A percentile compares a stretch with the other conserved stretches of the same genome.
Conservation (phyloP, 192 early-diverging fungal genomes). For the Chytriomyces sp. region DNA sequence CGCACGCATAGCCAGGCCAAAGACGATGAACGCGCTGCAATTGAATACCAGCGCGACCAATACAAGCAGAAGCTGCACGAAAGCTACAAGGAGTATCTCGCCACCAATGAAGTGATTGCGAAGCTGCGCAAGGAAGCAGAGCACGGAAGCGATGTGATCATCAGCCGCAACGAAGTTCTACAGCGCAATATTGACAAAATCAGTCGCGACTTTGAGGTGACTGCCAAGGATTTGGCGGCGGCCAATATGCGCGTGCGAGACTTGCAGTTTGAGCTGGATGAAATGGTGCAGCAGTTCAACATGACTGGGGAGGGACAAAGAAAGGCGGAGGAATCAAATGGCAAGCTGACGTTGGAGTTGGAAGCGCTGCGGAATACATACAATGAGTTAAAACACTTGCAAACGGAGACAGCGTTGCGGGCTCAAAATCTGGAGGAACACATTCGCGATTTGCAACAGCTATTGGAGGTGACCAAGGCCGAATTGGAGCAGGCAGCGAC, state of each 20-base stretch:
- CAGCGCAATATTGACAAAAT: constrained; percentile 57
- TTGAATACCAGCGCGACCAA: constrained; percentile 33
- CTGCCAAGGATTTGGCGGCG: constrained; percentile 47
- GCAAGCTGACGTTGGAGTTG: constrained; percentile 40
- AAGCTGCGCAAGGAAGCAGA: constrained; percentile 51
- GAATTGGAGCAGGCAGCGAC: constrained; percentile 40
- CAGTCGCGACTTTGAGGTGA: constrained; percentile 53
- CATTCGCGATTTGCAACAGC: constrained; percentile 21
- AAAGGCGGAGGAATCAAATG: constrained; percentile 39
- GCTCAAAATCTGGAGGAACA: constrained; percentile 40
- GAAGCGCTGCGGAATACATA: constrained; percentile 28
- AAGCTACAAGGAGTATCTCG: constrained; percentile 57
- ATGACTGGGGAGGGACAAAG: constrained; percentile 46
- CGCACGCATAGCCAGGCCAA: constrained; percentile 23
- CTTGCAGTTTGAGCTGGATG: constrained; percentile 60
- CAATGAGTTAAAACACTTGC: constrained; percentile 36
- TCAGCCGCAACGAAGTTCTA: constrained; percentile 51
- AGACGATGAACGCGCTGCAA: constrained; percentile 35
- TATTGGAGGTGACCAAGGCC: constrained; percentile 34
- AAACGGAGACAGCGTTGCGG: constrained; percentile 22
- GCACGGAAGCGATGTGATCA: constrained; percentile 49
- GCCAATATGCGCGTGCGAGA: constrained; percentile 41
- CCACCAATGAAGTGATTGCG: constrained; percentile 54
- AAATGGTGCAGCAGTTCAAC: constrained; percentile 55
- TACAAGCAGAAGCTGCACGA: constrained; percentile 53